Evolutionary conservation across 345 rosid species (phyloP).

Genomic region (Gossypium stocksii): DNA sequence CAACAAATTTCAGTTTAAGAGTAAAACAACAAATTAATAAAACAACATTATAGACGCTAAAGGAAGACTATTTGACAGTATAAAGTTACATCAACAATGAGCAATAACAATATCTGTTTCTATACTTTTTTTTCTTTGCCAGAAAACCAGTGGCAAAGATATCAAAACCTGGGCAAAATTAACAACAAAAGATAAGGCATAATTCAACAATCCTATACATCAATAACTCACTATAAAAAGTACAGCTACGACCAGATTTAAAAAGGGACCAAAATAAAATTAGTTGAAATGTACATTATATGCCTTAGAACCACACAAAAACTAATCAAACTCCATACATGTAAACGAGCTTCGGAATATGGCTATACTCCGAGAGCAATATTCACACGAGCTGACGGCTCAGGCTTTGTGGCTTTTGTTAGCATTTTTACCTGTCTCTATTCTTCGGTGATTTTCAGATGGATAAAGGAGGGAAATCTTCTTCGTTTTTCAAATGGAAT

Average conservation of each 20-base stretch:
- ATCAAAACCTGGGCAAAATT: too few relatives aligned
- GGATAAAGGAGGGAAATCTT: slow-evolving; percentile 79
- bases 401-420: slow-evolving; percentile 27
- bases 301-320: slow-evolving; percentile 18
- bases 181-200: not conserved
- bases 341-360: not conserved
- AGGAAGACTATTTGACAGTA: not conserved
- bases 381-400: slow-evolving; percentile 9
- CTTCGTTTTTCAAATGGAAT: slow-evolving; percentile 38
- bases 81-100: slow-evolving; percentile 19
- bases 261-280: slow-evolving; percentile 15
- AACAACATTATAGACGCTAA: too few relatives aligned
- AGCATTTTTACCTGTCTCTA: slow-evolving; percentile 17
- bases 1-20: too few relatives aligned
- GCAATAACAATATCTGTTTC: slow-evolving; percentile 14
- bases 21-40: too few relatives aligned
- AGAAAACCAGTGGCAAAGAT: slow-evolving; percentile 1
- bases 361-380: slow-evolving; percentile 3
- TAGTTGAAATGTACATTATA: slow-evolving; percentile 30
- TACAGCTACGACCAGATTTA: slow-evolving; percentile 16
- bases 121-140: slow-evolving; percentile 12
- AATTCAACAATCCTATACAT: slow-evolving; percentile 31
- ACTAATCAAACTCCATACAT: slow-evolving; percentile 16
- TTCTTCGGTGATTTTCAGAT: slow-evolving; percentile 34
- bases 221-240: slow-evolving; percentile 9